These are phyloP conservation scores for Solanum sitiens DNA, from an alignment of 257 asterid species.

Conservation along the genomic window DNA sequence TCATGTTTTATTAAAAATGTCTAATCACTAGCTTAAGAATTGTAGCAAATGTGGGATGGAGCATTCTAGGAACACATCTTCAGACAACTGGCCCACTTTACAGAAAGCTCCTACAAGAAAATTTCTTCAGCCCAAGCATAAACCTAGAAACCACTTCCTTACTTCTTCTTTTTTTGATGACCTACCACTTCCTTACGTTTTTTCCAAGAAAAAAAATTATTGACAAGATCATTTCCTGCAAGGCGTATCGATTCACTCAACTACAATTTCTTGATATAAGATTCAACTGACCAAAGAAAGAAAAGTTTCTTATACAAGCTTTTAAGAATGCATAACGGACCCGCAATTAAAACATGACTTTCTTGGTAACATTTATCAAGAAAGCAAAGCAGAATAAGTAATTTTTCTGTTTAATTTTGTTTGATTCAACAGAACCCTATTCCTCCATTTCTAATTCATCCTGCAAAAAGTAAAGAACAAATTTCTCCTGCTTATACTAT, in stretches of 20 bases:
- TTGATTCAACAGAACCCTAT: not conserved
- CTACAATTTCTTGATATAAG: not conserved
- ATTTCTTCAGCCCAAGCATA: not conserved
- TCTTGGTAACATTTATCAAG: not conserved
- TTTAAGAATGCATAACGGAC: not conserved
- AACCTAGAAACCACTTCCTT: not conserved
- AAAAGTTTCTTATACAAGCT: not conserved
- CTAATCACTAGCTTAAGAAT: not conserved
- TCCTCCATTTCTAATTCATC: not conserved
- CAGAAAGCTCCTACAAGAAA: not conserved
- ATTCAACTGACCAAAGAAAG: not conserved
- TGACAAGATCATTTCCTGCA: not conserved
- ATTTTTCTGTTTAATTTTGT: not conserved
- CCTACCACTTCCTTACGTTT: not conserved
- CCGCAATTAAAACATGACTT: not conserved
- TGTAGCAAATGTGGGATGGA: not conserved
- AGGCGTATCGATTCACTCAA: not conserved
- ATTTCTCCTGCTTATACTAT: not conserved
- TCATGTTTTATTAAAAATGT: not conserved
- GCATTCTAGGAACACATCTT: not conserved
- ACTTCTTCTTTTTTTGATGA: not conserved
- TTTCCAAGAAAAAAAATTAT: not conserved
- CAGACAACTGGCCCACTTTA: not conserved
- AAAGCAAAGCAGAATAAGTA: not conserved
- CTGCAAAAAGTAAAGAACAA: not conserved